phyloP scores from a whole-genome alignment of 2,329 filamentous ascomycete genomes.

The Microascus cirrosus region DNA sequence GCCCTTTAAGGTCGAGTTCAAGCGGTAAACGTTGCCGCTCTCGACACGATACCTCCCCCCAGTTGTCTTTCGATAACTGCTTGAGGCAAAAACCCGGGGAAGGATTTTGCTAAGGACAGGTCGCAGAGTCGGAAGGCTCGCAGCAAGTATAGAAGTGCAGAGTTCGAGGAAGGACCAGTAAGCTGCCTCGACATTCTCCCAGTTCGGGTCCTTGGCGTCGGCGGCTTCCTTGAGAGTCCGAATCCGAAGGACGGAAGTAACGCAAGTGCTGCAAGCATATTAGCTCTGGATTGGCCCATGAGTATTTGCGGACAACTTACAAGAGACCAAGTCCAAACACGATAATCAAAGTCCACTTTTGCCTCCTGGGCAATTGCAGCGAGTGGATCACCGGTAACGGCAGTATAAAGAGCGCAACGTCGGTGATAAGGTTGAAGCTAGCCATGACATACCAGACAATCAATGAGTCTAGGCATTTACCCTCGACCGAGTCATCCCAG shows the following conservation, averaged over 20 bases:
- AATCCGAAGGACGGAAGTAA: conserved; percentile 17
- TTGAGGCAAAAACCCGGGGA: conserved; percentile 9
- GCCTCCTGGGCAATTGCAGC: conserved; percentile 11
- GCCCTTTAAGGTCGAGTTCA: neutral
- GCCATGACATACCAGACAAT: conserved; percentile 17
- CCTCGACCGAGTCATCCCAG: conserved; percentile 11
- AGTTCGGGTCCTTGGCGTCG: conserved; percentile 12
- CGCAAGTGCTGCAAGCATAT: conserved; percentile 11
- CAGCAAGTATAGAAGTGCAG: conserved; percentile 16
- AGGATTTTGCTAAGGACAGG: conserved; percentile 14
- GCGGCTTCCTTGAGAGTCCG: conserved; percentile 14
- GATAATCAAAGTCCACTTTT: conserved; percentile 12
- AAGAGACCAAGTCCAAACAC: conserved; percentile 17
- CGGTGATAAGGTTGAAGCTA: conserved; percentile 14
- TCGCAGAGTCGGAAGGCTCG: conserved; percentile 16
- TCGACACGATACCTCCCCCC: neutral
- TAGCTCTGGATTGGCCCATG: neutral
- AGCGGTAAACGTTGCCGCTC: neutral
- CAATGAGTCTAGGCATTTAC: conserved; percentile 15
- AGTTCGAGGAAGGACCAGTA: conserved; percentile 19
- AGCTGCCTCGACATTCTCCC: conserved; percentile 18
- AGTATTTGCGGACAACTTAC: conserved; percentile 9
- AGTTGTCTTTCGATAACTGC: neutral
- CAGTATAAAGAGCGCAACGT: conserved; percentile 14
- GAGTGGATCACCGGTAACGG: conserved; percentile 14